Conservation (phyloP, 2,329 filamentous ascomycete species). For the Meredithiella fracta region DNA sequence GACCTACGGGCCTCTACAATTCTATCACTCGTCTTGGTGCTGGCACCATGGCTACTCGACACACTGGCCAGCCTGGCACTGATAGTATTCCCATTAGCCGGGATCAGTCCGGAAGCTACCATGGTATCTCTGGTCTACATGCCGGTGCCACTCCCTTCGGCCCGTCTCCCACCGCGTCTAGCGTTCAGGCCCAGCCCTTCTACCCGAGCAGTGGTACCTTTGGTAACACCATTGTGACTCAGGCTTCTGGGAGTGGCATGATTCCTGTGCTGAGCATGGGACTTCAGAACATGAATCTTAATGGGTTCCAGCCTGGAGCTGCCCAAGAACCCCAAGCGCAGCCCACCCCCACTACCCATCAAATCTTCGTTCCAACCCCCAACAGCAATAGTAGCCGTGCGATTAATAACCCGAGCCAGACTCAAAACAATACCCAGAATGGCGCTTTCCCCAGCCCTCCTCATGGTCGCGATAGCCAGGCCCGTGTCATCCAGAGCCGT, state of each 20-base stretch:
- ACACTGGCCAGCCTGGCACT: constrained; percentile 5
- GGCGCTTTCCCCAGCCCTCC: constrained; percentile 12
- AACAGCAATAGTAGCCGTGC: constrained; percentile 7
- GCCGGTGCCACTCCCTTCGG: constrained; percentile 67
- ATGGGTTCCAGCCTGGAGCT: constrained; percentile 23
- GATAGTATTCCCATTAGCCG: constrained; percentile 7
- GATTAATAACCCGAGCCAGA: constrained; percentile 2
- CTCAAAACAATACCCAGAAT: not conserved
- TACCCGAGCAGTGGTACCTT: constrained; percentile 20
- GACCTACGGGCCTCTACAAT: constrained; percentile 7
- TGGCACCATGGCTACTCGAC: constrained; percentile 8
- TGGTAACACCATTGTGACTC: constrained; percentile 18
- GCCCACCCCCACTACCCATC: not conserved
- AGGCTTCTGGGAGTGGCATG: constrained; percentile 9
- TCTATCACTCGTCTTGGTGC: constrained; percentile 10
- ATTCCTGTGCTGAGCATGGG: constrained; percentile 49
- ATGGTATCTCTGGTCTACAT: constrained; percentile 36
- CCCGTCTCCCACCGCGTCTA: constrained; percentile 25
- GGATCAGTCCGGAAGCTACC: constrained; percentile 19
- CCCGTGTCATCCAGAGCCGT: constrained; percentile 58
- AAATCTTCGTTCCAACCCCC: not conserved
- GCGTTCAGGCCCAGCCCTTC: constrained; percentile 19
- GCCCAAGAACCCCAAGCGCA: not conserved
- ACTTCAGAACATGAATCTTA: constrained; percentile 34
- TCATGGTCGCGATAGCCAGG: constrained; percentile 56